phyloP scores from a whole-genome alignment of 352 stramenopile species.

The Phytopythium helicoides region DNA sequence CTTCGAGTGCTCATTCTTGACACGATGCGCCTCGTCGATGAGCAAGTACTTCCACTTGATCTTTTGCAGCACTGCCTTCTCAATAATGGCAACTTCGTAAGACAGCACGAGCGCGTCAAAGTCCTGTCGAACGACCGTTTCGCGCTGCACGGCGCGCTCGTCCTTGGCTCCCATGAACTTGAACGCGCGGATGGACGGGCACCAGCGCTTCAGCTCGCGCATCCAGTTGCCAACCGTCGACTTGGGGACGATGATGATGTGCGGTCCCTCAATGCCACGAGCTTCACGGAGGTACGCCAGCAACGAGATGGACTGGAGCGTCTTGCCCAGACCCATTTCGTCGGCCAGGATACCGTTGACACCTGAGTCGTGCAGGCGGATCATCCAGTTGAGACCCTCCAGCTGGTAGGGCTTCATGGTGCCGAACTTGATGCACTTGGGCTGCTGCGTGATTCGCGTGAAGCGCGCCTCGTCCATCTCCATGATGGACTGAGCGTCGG shows the following conservation, averaged over 20 bases:
- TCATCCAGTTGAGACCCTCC: constrained; percentile 90
- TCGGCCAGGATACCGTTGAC: constrained; percentile 86
- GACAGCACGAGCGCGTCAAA: constrained; percentile 94
- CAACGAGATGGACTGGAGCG: constrained; percentile 97
- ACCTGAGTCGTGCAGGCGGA: constrained; percentile 91
- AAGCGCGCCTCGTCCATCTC: constrained; percentile 83
- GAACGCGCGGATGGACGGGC: constrained; percentile 91
- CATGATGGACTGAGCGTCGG: constrained; percentile 61
- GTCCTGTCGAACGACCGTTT: constrained; percentile 68
- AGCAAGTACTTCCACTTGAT: constrained; percentile 97
- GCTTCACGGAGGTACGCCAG: constrained; percentile 96
- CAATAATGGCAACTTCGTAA: constrained; percentile 95
- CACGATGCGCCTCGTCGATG: constrained; percentile 98
- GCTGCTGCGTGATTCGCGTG: constrained; percentile 80
- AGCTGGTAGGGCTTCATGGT: constrained; percentile 89
- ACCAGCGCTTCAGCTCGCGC: constrained; percentile 97
- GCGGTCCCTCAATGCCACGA: constrained; percentile 92
- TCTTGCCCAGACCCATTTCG: constrained; percentile 93
- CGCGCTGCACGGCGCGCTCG: constrained; percentile 91
- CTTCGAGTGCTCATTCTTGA: constrained; percentile 97
- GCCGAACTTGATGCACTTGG: constrained; percentile 79
- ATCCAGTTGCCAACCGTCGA: constrained; percentile 99
- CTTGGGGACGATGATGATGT: constrained; percentile 98
- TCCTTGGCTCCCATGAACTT: constrained; percentile 97
- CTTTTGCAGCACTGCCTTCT: constrained; percentile 90